A percentile compares a stretch with the other conserved stretches of the same genome.
Conservation (phyloP, 1,139 yeast species). For the Kurtzmaniella natalensis region DNA sequence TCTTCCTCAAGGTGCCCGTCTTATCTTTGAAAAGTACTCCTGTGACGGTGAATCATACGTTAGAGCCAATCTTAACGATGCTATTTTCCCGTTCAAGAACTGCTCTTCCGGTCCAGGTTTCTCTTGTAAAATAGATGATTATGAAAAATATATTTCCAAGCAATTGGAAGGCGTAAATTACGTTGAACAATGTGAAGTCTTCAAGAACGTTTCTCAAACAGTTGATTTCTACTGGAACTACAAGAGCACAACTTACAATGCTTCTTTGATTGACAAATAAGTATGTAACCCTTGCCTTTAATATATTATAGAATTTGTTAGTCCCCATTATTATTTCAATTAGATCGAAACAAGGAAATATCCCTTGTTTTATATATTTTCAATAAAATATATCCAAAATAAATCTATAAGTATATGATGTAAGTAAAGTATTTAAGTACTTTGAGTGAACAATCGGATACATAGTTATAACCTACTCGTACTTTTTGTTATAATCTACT, state of each 20-base stretch:
- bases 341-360: too few species aligned
- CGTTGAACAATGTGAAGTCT: constrained; percentile 16
- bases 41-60: constrained; percentile 22
- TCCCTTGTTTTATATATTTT: too few species aligned
- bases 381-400: too few species aligned
- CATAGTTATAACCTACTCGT: neutral
- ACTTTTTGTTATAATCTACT: neutral
- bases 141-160: constrained; percentile 16
- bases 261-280: constrained; percentile 12
- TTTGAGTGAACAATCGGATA: neutral
- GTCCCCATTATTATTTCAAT: too few species aligned
- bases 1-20: constrained; percentile 27
- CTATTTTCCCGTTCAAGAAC: constrained; percentile 22
- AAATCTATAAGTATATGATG: too few species aligned
- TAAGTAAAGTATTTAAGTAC: too few species aligned
- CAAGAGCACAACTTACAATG: constrained; percentile 22
- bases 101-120: constrained; percentile 32
- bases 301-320: neutral
- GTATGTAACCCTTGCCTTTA: neutral
- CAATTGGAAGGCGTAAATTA: constrained; percentile 17
- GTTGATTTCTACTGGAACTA: constrained; percentile 30
- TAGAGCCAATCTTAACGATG: constrained; percentile 24
- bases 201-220: constrained; percentile 11
- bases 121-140: constrained; percentile 23
- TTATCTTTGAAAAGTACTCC: constrained; percentile 22